Conservation (phyloP, 441 rosid genomes). For the Pelargonium myrrhifolium region DNA sequence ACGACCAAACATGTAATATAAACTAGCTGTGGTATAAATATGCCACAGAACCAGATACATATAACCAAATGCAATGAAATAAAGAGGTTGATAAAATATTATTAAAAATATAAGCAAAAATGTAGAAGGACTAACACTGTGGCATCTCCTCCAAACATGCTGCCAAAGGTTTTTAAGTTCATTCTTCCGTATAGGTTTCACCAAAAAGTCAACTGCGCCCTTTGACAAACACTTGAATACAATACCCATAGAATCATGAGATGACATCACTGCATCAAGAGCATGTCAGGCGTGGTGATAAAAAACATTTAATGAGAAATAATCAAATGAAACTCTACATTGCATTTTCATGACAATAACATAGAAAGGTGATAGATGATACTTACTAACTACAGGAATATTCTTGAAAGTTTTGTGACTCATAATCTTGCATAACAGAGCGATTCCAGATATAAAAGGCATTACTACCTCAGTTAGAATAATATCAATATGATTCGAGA, state of each 20-base stretch:
- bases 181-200: constrained; percentile 84
- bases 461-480: constrained; percentile 28
- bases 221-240: constrained; percentile 83
- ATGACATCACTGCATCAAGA: constrained; percentile 82
- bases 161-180: constrained; percentile 90
- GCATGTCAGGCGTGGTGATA: constrained; percentile 23
- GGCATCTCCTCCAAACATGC: constrained; percentile 91
- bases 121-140: constrained; percentile 44
- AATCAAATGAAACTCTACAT: constrained; percentile 13
- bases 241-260: constrained; percentile 76
- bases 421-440: constrained; percentile 26
- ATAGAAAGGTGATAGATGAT: constrained; percentile 4
- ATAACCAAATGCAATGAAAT: neutral
- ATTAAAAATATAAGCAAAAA: constrained; percentile 16
- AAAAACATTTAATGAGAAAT: constrained; percentile 26
- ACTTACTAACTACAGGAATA: constrained; percentile 27
- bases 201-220: constrained; percentile 88
- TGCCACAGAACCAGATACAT: neutral
- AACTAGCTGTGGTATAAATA: neutral
- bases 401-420: constrained; percentile 29
- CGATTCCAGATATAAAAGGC: constrained; percentile 30
- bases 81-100: constrained; percentile 11
- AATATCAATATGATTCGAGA: constrained; percentile 26
- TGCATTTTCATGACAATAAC: neutral
- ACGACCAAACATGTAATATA: constrained; percentile 9